These are phyloP conservation scores for Medakamo hakoo DNA, from an alignment of 139 green algal species.

Conservation along the genomic window DNA sequence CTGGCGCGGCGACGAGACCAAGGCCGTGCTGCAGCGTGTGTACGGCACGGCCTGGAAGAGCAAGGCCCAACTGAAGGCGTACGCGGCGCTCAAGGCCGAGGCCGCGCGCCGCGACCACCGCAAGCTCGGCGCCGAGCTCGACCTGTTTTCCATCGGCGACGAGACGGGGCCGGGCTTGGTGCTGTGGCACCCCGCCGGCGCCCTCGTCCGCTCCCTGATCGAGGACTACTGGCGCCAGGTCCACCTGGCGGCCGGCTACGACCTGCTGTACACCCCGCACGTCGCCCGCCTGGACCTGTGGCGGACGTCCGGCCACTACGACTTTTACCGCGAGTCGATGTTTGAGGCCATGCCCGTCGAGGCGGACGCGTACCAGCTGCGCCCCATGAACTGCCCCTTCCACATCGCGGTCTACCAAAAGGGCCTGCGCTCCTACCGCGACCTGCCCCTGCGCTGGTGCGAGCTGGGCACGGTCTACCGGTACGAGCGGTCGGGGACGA, in stretches of 20 bases:
- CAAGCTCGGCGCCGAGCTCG: constrained; percentile 77
- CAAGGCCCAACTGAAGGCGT: constrained; percentile 52
- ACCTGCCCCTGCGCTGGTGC: constrained; percentile 83
- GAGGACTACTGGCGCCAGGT: constrained; percentile 90
- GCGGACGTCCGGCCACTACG: constrained; percentile 87
- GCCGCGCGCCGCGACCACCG: constrained; percentile 73
- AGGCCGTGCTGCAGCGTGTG: constrained; percentile 73
- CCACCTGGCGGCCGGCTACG: constrained; percentile 71
- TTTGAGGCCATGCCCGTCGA: constrained; percentile 86
- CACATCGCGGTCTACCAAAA: constrained; percentile 88
- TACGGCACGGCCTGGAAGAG: constrained; percentile 88
- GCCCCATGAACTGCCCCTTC: constrained; percentile 99
- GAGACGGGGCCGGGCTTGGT: constrained; percentile 68
- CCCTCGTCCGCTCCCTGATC: constrained; percentile 67
- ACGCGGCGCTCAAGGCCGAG: constrained; percentile 55
- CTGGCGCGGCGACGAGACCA: constrained; percentile 83
- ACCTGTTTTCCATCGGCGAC: constrained; percentile 84
- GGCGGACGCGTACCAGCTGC: constrained; percentile 85
- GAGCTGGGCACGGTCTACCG: constrained; percentile 97
- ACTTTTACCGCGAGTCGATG: constrained; percentile 96
- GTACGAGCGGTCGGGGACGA: constrained; percentile 85
- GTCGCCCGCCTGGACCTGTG: constrained; percentile 81
- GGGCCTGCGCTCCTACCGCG: constrained; percentile 41
- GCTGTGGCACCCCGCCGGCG: constrained; percentile 90
- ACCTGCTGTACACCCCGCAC: constrained; percentile 88